Evolutionary conservation across 768 basidiomycete species (phyloP).

Genomic region (Fomitopsis pulvina): DNA sequence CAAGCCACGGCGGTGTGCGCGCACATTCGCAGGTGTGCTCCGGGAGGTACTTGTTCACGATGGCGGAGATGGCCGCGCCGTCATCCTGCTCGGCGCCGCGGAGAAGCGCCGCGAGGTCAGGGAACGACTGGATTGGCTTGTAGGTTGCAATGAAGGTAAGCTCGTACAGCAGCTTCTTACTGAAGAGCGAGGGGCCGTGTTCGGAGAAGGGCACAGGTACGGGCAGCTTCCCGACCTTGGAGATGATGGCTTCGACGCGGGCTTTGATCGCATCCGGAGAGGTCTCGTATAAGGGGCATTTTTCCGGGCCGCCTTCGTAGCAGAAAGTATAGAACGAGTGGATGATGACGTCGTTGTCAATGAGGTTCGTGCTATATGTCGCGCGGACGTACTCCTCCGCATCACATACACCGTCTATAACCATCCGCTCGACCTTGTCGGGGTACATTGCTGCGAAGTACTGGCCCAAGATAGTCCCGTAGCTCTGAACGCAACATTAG

Average conservation of each 20-base stretch:
- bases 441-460: conserved; percentile 26
- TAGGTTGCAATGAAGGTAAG: conserved; percentile 4
- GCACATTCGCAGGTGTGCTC: conserved; percentile 12
- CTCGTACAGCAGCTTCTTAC: not conserved
- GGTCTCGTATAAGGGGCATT: conserved; percentile 20
- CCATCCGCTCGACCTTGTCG: conserved; percentile 23
- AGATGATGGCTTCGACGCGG: conserved; percentile 10
- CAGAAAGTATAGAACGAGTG: conserved; percentile 13
- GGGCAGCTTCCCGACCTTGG: not conserved
- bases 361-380: conserved; percentile 16
- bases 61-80: conserved; percentile 3
- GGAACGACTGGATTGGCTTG: conserved; percentile 5
- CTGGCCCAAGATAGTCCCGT: conserved; percentile 14
- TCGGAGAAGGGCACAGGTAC: conserved; percentile 5
- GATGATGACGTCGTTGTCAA: conserved; percentile 18
- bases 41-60: conserved; percentile 4
- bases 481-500: conserved; percentile 7
- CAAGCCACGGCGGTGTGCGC: not conserved
- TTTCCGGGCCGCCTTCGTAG: conserved; percentile 15
- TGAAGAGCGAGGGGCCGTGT: conserved; percentile 4
- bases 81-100: conserved; percentile 7
- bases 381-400: conserved; percentile 14
- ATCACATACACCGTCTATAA: conserved; percentile 26
- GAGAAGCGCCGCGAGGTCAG: conserved; percentile 6
- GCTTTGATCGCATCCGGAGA: conserved; percentile 13